A percentile compares a stretch with the other conserved stretches of the same genome.
phyloP scores from a whole-genome alignment of 805 yeast genomes.

The Maudiozyma turicensis region DNA sequence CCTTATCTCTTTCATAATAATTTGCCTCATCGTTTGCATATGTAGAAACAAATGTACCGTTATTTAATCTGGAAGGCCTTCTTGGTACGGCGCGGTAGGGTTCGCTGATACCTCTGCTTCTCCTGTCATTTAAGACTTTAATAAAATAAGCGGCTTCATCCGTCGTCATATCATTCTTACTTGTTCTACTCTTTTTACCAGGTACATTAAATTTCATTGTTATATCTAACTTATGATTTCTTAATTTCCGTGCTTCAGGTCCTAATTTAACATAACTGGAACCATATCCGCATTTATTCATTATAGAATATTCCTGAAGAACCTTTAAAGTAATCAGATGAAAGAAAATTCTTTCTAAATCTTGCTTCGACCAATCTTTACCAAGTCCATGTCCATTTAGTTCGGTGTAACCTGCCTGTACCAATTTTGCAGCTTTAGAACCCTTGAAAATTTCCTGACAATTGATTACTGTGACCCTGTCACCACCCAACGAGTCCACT shows the following conservation, averaged over 20 bases:
- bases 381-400: conserved; percentile 66
- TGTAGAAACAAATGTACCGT: not conserved
- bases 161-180: not conserved
- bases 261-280: conserved; percentile 65
- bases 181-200: conserved; percentile 12
- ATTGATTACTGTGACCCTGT: conserved; percentile 64
- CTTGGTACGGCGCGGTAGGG: not conserved
- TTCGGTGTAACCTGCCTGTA: conserved; percentile 50
- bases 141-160: not conserved
- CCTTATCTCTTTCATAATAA: not conserved
- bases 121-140: not conserved
- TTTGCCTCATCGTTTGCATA: not conserved
- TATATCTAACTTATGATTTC: conserved; percentile 38
- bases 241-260: conserved; percentile 39
- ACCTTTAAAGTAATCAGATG: conserved; percentile 58
- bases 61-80: not conserved
- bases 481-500: conserved; percentile 45
- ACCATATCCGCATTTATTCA: conserved; percentile 73
- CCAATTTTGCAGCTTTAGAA: conserved; percentile 50
- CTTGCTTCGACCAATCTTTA: conserved; percentile 49
- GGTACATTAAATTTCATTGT: conserved; percentile 37
- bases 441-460: conserved; percentile 82
- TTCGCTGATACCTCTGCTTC: not conserved
- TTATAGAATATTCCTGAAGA: conserved; percentile 60
- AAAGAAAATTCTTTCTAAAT: conserved; percentile 75